Conservation (phyloP, 805 yeast genomes). For the Suhomyces faveliae region DNA sequence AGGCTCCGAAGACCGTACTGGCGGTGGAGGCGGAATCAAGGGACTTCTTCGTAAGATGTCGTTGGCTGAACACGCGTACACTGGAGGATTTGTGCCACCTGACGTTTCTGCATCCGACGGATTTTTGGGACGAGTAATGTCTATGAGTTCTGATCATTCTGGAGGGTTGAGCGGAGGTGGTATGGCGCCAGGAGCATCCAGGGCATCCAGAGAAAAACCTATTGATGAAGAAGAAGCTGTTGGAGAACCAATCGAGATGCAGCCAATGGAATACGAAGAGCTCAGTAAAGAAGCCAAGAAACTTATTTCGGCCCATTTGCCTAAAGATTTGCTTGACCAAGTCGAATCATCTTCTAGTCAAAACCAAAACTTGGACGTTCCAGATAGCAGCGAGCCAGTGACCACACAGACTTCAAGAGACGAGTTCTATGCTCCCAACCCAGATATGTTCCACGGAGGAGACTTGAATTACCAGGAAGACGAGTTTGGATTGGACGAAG, state of each 20-base stretch:
- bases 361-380: background rate
- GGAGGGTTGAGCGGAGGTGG: slow-evolving; percentile 42
- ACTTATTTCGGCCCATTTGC: slow-evolving; percentile 50
- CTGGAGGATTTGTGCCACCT: slow-evolving; percentile 17
- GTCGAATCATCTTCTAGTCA: background rate
- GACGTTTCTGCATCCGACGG: slow-evolving; percentile 34
- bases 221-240: slow-evolving; percentile 24
- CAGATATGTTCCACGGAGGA: slow-evolving; percentile 39
- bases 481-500: slow-evolving; percentile 33
- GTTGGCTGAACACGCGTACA: slow-evolving; percentile 29
- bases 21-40: slow-evolving; percentile 16
- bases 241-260: slow-evolving; percentile 42
- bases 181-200: slow-evolving; percentile 39
- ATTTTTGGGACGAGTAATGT: slow-evolving; percentile 38
- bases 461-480: slow-evolving; percentile 25
- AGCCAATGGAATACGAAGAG: slow-evolving; percentile 40
- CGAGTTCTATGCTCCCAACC: slow-evolving; percentile 40
- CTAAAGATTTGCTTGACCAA: slow-evolving; percentile 11
- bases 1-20: slow-evolving; percentile 8
- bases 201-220: slow-evolving; percentile 13
- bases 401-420: slow-evolving; percentile 3
- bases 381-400: background rate
- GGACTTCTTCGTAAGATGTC: slow-evolving; percentile 38
- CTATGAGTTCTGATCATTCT: slow-evolving; percentile 17
- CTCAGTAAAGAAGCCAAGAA: slow-evolving; percentile 54